Base-by-base conservation (phyloP, 2,329 filamentous ascomycete genomes). In the Ceratocystis albifundus region DNA sequence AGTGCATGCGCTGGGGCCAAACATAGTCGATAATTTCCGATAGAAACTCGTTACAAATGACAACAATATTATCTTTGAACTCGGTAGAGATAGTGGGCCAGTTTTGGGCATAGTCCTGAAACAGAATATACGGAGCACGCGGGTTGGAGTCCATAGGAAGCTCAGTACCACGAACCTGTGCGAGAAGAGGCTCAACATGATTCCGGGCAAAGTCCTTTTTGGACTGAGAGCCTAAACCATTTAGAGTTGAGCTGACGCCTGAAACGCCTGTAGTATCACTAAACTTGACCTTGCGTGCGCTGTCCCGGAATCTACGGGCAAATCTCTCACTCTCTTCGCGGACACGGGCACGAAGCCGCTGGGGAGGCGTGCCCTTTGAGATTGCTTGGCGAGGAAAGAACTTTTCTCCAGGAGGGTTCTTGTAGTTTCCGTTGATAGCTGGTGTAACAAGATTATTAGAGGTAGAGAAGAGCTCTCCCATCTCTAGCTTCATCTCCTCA, bases 361-460 rank as follows among this genome's bases (percentile, higher is more conserved):
- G 79, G 0, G 79, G 76, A 0, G 80, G 80, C 0, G 80, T 82
- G 28, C 79, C 80, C 67, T 78, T 77, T 12, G 79, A 77, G 55
- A 76, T 78, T 2, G 78, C 79, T 10, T 79, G 78, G 7, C 78
- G 74, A 5, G 79, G 75, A 71, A 82, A 82, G 74, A 82, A 82
- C 65, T 74, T 76, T 70, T 80, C 79, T 66, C 78, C 78, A 17
- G 80, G 79, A 0, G 80, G 80, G 68, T 81, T 81, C 74, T 82
- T 82, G 76, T 82, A 82, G 73, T 80, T 80, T 62, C 80, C 80
- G 65, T 81, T 79, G 30, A 81, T 78, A 48, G 80, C 79, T 2
- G 80, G 80, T 0, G 79, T 80, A 46, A 81, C 79, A n/a, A 82
- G 76, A 65, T 81, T 80, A 73, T 80, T 80, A 41, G 78, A 81